Evolutionary conservation across 31 red algal species (phyloP).

Genomic region (Endocladia muricata): DNA sequence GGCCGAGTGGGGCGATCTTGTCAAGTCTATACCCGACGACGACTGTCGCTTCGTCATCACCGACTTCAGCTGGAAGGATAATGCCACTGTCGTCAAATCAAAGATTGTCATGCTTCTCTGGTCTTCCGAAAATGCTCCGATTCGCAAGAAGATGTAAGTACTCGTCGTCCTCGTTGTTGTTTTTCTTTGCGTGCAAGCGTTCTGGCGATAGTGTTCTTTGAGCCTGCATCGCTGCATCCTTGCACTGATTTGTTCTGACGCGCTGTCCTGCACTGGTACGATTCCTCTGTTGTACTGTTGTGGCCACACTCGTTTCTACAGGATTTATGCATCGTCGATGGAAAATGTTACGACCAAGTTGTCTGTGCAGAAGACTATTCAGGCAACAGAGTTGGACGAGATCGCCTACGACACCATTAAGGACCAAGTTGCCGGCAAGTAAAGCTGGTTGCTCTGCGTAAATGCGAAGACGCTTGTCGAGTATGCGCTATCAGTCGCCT

Average conservation of each 20-base stretch:
- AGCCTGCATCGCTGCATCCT: background rate
- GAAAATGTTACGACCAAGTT: slow-evolving; percentile 47
- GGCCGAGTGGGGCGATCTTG: slow-evolving; percentile 45
- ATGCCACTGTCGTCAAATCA: slow-evolving; percentile 46
- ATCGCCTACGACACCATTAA: slow-evolving; percentile 37
- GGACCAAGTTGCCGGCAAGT: slow-evolving; percentile 30
- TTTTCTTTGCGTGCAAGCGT: background rate
- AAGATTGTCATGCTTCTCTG: slow-evolving; percentile 65
- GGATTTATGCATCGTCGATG: slow-evolving; percentile 55
- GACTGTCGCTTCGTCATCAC: slow-evolving; percentile 64
- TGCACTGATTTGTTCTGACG: background rate
- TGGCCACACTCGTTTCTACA: background rate
- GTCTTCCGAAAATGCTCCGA: slow-evolving; percentile 58
- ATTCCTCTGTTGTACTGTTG: background rate
- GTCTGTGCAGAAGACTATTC: slow-evolving; percentile 52
- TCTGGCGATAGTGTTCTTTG: background rate
- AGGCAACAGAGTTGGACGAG: slow-evolving; percentile 67
- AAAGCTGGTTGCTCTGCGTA: background rate
- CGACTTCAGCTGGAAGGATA: slow-evolving; percentile 70
- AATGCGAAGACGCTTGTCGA: background rate
- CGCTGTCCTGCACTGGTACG: background rate
- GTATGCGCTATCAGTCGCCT: background rate
- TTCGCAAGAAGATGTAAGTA: slow-evolving; percentile 69
- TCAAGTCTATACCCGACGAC: slow-evolving; percentile 28
- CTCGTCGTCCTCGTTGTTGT: background rate